phyloP scores from a whole-genome alignment of 345 rosid species.

The Boechera divaricarpa region DNA sequence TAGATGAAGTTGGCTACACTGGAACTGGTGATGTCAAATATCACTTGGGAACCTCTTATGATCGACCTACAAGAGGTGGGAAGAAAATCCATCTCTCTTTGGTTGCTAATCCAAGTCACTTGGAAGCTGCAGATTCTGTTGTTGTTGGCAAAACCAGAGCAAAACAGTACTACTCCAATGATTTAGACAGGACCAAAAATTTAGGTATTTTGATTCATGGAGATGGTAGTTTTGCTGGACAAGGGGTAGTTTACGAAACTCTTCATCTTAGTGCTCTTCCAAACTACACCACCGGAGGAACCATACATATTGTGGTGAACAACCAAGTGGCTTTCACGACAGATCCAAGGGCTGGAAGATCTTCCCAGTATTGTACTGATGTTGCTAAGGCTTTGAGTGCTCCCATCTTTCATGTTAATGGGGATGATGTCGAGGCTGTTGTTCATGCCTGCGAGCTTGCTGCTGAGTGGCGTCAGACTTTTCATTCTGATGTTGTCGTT shows the following conservation, averaged over 20 bases:
- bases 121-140: slow-evolving; percentile 90
- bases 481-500: slow-evolving; percentile 82
- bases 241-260: slow-evolving; percentile 88
- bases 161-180: slow-evolving; percentile 80
- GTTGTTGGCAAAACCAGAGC: slow-evolving; percentile 89
- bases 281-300: slow-evolving; percentile 82
- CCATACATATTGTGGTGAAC: slow-evolving; percentile 87
- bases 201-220: slow-evolving; percentile 84
- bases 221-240: slow-evolving; percentile 94
- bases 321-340: slow-evolving; percentile 93
- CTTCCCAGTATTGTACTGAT: slow-evolving; percentile 90
- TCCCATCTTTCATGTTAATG: slow-evolving; percentile 85
- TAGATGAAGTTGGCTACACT: slow-evolving; percentile 86
- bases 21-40: slow-evolving; percentile 93
- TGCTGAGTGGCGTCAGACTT: slow-evolving; percentile 90
- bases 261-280: slow-evolving; percentile 90
- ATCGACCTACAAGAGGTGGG: slow-evolving; percentile 88
- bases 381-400: slow-evolving; percentile 89
- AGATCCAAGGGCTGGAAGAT: slow-evolving; percentile 79
- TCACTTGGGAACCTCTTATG: slow-evolving; percentile 90
- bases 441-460: slow-evolving; percentile 84
- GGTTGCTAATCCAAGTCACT: slow-evolving; percentile 91
- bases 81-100: slow-evolving; percentile 80
- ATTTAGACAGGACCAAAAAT: slow-evolving; percentile 72
- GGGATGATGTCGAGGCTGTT: slow-evolving; percentile 84